phyloP scores from a whole-genome alignment of 139 green algal genomes.

The Mychonastes homosphaera region DNA sequence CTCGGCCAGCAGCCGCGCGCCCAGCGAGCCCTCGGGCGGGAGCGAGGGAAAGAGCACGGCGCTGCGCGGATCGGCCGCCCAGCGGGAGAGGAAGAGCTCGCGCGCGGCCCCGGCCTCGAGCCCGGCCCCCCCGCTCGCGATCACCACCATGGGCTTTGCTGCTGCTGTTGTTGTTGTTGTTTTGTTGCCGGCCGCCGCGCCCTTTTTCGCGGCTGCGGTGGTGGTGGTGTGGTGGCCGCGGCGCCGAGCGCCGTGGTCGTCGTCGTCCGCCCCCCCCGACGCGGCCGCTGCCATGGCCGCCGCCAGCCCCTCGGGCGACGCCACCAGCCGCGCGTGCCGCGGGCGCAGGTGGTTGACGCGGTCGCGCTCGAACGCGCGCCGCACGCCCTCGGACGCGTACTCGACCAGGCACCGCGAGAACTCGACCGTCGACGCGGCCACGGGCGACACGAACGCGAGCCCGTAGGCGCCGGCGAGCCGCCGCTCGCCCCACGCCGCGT shows the following conservation, averaged over 20 bases:
- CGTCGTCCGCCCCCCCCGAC: no score
- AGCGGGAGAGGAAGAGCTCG: conserved; percentile 72
- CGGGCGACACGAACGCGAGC: conserved; percentile 55
- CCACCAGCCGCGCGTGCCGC: conserved; percentile 26
- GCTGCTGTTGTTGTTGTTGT: no score
- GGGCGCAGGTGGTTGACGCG: conserved; percentile 58
- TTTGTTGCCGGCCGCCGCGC: no score
- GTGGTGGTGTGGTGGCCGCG: no score
- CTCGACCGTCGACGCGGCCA: conserved; percentile 56
- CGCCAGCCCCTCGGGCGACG: no score
- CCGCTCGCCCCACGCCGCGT: conserved; percentile 49
- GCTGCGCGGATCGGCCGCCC: conserved; percentile 57
- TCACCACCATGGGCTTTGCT: conserved; percentile 64
- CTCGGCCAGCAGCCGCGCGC: no score
- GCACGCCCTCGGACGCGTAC: conserved; percentile 68
- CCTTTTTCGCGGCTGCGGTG: no score
- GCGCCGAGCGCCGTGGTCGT: no score
- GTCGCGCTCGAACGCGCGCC: conserved; percentile 37
- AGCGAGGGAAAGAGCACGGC: conserved; percentile 76
- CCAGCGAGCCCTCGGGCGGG: no score
- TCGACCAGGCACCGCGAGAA: conserved; percentile 68
- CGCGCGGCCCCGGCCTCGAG: conserved; percentile 56
- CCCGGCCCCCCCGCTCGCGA: conserved; percentile 48
- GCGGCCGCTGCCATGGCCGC: conserved; percentile 24
- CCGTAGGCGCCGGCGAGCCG: conserved; percentile 50